phyloP scores from a whole-genome alignment of 441 rosid species.

The Rhodomyrtus psidioides region DNA sequence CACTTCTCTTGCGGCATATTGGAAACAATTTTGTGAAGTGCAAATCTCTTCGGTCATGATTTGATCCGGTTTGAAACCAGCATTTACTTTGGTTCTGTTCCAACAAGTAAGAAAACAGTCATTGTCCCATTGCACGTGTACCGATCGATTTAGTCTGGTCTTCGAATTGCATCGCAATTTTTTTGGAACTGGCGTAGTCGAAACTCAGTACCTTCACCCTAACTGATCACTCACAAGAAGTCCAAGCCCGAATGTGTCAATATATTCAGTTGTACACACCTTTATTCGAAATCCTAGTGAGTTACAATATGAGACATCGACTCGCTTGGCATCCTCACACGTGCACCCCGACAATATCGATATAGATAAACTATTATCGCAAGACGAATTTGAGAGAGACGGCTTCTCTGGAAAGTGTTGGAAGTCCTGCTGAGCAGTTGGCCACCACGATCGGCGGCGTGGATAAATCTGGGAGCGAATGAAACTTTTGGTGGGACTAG shows the following conservation, averaged over 20 bases:
- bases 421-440: neutral
- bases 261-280: too few species aligned
- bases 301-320: too few species aligned
- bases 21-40: neutral
- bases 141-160: neutral
- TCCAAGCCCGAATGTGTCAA: too few species aligned
- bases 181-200: neutral
- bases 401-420: neutral
- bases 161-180: neutral
- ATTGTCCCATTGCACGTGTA: neutral
- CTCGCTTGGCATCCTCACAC: neutral
- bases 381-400: too few species aligned
- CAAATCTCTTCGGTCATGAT: neutral
- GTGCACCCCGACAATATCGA: too few species aligned
- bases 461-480: neutral
- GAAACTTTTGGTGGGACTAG: neutral
- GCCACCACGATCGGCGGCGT: neutral
- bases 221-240: neutral
- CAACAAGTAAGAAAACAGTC: neutral
- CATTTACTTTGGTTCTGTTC: neutral
- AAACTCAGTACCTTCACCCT: neutral
- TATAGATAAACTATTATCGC: neutral
- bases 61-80: neutral
- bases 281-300: too few species aligned
- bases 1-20: neutral